Evolutionary conservation across 192 early-diverging fungal species (phyloP), one percentile per base, ranked within the genome.

Genomic region (Geosiphon pyriformis): DNA sequence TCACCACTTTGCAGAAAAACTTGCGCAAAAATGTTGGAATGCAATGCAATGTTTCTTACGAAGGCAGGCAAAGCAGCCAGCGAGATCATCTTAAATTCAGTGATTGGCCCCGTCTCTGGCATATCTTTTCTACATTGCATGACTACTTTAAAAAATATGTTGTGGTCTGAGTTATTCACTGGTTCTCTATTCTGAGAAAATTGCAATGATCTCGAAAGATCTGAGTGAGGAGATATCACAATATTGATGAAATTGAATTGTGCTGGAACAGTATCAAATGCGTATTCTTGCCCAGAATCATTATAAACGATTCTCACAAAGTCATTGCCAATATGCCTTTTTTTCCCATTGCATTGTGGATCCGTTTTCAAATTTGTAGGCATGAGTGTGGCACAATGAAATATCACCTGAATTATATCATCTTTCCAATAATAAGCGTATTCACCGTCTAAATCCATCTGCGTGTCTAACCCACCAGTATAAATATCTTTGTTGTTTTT

Each of bases 161-260:
- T 80, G 55, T 82, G 74, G 70, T 69, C 48, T 69, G 67, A 4
- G 56, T 3, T 63, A 54, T 8, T 62, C 29, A 17, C 50, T 47
- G 31, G 18, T 54, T 25, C 51, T n/a, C 23, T 50, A 18, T 27
- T 35, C 34, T 34, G 55, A 29, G 57, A 18, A 0, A 64, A 55
- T 18, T 51, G 59, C 34, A 48, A 20, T 32, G 53, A 18, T 11
- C 1, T 65, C 53, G 8, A 48, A 37, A 3, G 23, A 27, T 48
- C 34, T n/a, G 47, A 32, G n/a, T 59, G 50, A 0, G 96, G 95
- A 10, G 90, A 90, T 55, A 99, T 87, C 3, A 99, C 85, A 70
- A 99, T 90, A 63, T 94, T 91, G 62, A 99, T 88, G 74, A 88
- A 95, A 71, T 97, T 98, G 80, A 98, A 98, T 73, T 99, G 91